Base-by-base conservation (phyloP, 768 basidiomycete genomes). In the Hysterangium stoloniferum region DNA sequence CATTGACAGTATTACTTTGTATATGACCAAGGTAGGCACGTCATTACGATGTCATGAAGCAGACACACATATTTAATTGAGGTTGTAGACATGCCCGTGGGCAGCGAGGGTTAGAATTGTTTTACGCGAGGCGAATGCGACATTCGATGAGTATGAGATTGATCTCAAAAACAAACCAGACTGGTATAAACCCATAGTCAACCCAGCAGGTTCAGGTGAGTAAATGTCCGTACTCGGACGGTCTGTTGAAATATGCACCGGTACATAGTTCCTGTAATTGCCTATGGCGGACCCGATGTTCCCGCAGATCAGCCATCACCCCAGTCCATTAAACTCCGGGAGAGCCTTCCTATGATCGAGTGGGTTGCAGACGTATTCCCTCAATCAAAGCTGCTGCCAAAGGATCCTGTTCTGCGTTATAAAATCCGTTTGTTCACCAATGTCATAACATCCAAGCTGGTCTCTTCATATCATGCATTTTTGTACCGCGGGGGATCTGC, bases 131-230 rank as follows among this genome's bases (percentile, higher is more conserved):
- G 71, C 75, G 1, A 68, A 72, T 4, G 68, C 75, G 3, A 56
- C 70, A 1, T 78, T 67, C 60, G 76, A 68, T 19, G 62, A 71
- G 12, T 81, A 68, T 54, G 74, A 82, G 55, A 75, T 86, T 41
- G 79, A 84, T 56, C 63, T 86, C 11, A 43, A 52, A 56, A 79
- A 80, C 67, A 86, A 85, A 65, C 82, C 82, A 1, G 77, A 74
- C 44, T 84, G 82, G 82, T 84, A 81, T 59, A 75, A 75, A 0
- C 71, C 74, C 0, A 72, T 78, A 52, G 74, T 86, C 33, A 86
- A 85, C 64, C 78, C 77, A 1, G 80, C 74, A 0, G 75, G 76
- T 66, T 84, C 27, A 83, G 73, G 82, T 80, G 57, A 13, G 60
- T 58, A 33, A 31, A 8, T 28, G 25, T 37, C n/a, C 12, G 31